Percentiles rank a stretch among this genome's conserved stretches.
Evolutionary conservation across 1,139 yeast species (phyloP).

Genomic region (Scheffersomyces illinoinensis): DNA sequence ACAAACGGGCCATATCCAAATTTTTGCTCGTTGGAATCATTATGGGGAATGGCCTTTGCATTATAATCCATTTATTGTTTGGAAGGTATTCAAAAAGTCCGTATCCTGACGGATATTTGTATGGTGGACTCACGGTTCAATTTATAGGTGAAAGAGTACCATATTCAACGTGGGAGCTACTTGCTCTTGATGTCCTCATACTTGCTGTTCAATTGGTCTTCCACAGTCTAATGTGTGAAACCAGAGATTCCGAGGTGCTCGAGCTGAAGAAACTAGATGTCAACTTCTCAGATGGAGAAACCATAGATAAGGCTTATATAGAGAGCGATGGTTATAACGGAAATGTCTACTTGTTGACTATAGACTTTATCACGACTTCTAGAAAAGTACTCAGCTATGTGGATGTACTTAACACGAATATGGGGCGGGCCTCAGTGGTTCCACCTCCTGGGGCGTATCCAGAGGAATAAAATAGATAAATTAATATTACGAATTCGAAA

Average conservation of each 20-base stretch:
- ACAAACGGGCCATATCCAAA: slow-evolving; percentile 28
- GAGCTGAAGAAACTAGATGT: slow-evolving; percentile 8
- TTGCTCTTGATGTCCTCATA: slow-evolving; percentile 28
- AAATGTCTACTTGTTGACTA: slow-evolving; percentile 30
- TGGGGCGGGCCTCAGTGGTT: background rate
- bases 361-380: slow-evolving; percentile 27
- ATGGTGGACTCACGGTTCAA: slow-evolving; percentile 40
- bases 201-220: slow-evolving; percentile 30
- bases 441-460: slow-evolving; percentile 1
- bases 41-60: slow-evolving; percentile 24
- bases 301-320: slow-evolving; percentile 13
- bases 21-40: slow-evolving; percentile 28
- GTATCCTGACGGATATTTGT: slow-evolving; percentile 20
- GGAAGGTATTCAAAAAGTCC: slow-evolving; percentile 23
- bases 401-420: slow-evolving; percentile 9
- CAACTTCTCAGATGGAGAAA: slow-evolving; percentile 11
- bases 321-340: slow-evolving; percentile 46
- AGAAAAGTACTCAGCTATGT: slow-evolving; percentile 21
- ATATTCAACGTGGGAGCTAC: slow-evolving; percentile 23
- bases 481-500: too few relatives aligned
- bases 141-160: slow-evolving; percentile 45
- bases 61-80: slow-evolving; percentile 28
- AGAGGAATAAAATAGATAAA: background rate
- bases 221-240: slow-evolving; percentile 34
- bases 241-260: slow-evolving; percentile 33